Evolutionary conservation across 2,329 filamentous ascomycete genomes (phyloP).

Genomic region (Knufia petricola): DNA sequence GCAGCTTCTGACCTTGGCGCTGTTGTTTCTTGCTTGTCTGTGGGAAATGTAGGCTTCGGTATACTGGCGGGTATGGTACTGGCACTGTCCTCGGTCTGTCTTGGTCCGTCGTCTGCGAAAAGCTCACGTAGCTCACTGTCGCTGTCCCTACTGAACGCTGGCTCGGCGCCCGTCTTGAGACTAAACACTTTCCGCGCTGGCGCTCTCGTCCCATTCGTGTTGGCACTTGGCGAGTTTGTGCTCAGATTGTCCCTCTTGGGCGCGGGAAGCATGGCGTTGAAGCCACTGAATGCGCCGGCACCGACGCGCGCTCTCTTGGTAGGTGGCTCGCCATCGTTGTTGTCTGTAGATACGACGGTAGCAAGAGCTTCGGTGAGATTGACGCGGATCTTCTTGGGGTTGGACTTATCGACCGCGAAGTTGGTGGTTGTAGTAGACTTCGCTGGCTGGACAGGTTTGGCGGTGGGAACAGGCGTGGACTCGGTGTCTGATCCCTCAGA

Average conservation of each 20-base stretch:
- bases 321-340: conserved; percentile 45
- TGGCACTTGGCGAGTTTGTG: conserved; percentile 20
- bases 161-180: conserved; percentile 72
- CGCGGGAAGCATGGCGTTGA: conserved; percentile 77
- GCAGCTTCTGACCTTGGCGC: conserved; percentile 43
- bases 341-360: too few species aligned
- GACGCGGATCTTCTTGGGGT: conserved; percentile 75
- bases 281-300: conserved; percentile 62
- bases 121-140: conserved; percentile 30
- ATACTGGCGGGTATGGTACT: conserved; percentile 20
- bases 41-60: conserved; percentile 36
- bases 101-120: conserved; percentile 31
- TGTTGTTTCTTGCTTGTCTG: conserved; percentile 42
- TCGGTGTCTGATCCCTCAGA: conserved; percentile 62
- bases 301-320: conserved; percentile 61
- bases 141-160: conserved; percentile 64
- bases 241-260: conserved; percentile 51
- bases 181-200: conserved; percentile 52
- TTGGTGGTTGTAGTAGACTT: conserved; percentile 55
- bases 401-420: conserved; percentile 71
- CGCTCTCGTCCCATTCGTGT: conserved; percentile 28
- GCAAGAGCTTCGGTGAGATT: conserved; percentile 54
- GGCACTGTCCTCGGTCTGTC: conserved; percentile 8
- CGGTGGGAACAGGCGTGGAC: conserved; percentile 26
- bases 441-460: conserved; percentile 28